A percentile compares a stretch with the other conserved stretches of the same genome.
phyloP scores from a whole-genome alignment of 192 early-diverging fungal species.

The Backusella macrospora region DNA sequence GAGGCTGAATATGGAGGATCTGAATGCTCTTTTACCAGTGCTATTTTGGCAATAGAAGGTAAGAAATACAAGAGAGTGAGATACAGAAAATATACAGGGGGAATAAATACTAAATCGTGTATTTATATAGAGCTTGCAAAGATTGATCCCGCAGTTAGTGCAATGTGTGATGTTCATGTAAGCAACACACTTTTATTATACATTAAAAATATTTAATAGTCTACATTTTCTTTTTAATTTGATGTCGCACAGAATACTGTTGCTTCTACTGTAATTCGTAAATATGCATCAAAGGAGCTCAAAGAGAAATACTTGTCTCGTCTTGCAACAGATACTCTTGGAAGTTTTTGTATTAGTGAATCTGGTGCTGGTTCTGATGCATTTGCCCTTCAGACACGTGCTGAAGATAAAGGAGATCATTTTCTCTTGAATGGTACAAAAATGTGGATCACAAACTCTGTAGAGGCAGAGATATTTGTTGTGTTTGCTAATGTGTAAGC shows the following conservation, averaged over 20 bases:
- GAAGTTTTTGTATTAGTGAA: slow-evolving; percentile 66
- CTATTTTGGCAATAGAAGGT: slow-evolving; percentile 81
- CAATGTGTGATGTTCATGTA: slow-evolving; percentile 85
- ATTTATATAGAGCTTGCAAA: slow-evolving; percentile 78
- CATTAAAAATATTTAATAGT: background rate
- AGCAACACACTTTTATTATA: background rate
- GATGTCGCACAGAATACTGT: slow-evolving; percentile 78
- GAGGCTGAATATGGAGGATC: slow-evolving; percentile 78
- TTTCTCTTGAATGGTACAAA: slow-evolving; percentile 86
- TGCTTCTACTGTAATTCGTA: slow-evolving; percentile 87
- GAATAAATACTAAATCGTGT: background rate
- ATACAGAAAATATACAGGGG: background rate
- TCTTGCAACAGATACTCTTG: slow-evolving; percentile 68
- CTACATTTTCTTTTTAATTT: slow-evolving; percentile 49
- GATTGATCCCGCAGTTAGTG: slow-evolving; percentile 87
- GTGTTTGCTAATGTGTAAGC: slow-evolving; percentile 37
- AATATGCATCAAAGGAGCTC: slow-evolving; percentile 71
- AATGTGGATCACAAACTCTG: slow-evolving; percentile 94
- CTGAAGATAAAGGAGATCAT: slow-evolving; percentile 83
- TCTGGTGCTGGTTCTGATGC: slow-evolving; percentile 90
- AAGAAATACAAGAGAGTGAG: too few relatives aligned
- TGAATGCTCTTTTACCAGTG: slow-evolving; percentile 75
- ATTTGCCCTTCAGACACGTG: slow-evolving; percentile 91
- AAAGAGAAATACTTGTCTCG: slow-evolving; percentile 83
- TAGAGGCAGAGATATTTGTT: slow-evolving; percentile 81